Percentiles rank a stretch among this genome's conserved stretches.
Evolutionary conservation across 2,329 filamentous ascomycete genomes (phyloP).

Genomic region (Mycocentrospora acerina): DNA sequence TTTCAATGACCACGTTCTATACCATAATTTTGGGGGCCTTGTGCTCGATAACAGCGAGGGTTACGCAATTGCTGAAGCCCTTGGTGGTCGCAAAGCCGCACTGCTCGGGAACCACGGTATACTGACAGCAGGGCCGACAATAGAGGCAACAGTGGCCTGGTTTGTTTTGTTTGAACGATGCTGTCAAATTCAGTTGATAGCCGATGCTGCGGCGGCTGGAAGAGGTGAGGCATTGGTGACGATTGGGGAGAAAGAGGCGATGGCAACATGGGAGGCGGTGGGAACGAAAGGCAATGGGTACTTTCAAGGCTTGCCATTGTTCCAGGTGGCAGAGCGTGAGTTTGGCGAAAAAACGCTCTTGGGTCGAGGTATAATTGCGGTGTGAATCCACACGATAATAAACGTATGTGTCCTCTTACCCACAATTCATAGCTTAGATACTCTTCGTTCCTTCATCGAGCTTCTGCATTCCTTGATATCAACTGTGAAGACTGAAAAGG

Average conservation of each 20-base stretch:
- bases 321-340: conserved; percentile 13
- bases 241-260: conserved; percentile 12
- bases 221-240: neutral
- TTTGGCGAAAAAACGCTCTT: conserved; percentile 13
- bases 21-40: conserved; percentile 50
- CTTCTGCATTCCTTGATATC: too few relatives aligned
- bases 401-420: too few relatives aligned
- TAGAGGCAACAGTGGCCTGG: conserved; percentile 51
- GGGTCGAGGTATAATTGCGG: conserved; percentile 9
- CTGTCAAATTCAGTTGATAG: conserved; percentile 47
- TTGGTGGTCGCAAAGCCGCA: conserved; percentile 49
- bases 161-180: conserved; percentile 51
- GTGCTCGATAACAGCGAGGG: conserved; percentile 52
- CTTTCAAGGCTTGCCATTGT: conserved; percentile 12
- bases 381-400: too few relatives aligned
- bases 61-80: conserved; percentile 43
- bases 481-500: too few relatives aligned
- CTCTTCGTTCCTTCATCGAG: too few relatives aligned
- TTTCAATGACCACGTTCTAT: conserved; percentile 50
- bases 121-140: conserved; percentile 45
- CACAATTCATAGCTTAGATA: too few relatives aligned
- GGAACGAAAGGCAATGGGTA: conserved; percentile 8
- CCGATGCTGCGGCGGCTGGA: conserved; percentile 3
- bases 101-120: conserved; percentile 52
- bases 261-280: conserved; percentile 11